Evolutionary conservation across 768 basidiomycete genomes (phyloP), one percentile per base, ranked within the genome.

Genomic region (Tulasnella sp.): DNA sequence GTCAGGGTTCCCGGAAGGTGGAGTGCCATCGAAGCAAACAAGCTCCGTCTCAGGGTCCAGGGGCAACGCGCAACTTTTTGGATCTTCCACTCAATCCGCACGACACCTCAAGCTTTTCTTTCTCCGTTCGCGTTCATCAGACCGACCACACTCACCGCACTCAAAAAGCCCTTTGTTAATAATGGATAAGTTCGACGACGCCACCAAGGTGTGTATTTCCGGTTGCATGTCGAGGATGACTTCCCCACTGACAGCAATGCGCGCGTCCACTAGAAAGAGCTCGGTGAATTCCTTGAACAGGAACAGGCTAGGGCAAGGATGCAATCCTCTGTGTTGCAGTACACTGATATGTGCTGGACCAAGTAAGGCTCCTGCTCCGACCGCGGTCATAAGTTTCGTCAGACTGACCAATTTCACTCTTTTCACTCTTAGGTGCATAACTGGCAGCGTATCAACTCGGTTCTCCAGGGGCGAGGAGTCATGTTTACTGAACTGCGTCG

Each of bases 321-420:
- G 73, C 89, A 94, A 81, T 85, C 88, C 40, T 83, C 82, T 23
- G 73, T 76, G 18, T 75, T 77, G 95, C 80, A 89, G 86, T 88
- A 96, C 80, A 96, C 95, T 23, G 88, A 88, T 82, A 90, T 91
- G 85, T 96, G 95, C 84, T 96, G 95, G 94, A 93, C 95, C 86
- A 95, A 96, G 94, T 96, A 82, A 83, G 89, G n/a, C 40, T 42
- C 23, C 39, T 42, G 29, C 39, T 70, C 79, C 74, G 42, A 73
- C 73, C 77, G 70, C 57, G 44, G 13, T 18, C 44, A 44, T 44
- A 1, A 0, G 13, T 3, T 16, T 44, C 44, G 11, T 15, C 44
- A 44, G 44, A 29, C 29, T 67, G 26, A 67, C 16, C n/a, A 20
- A 9, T 57, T 80, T 32, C 5, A 35, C 20, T 69, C 40, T 29